Base-by-base conservation (phyloP, 1,284 basidiomycete genomes). In the Malassezia brasiliensis region DNA sequence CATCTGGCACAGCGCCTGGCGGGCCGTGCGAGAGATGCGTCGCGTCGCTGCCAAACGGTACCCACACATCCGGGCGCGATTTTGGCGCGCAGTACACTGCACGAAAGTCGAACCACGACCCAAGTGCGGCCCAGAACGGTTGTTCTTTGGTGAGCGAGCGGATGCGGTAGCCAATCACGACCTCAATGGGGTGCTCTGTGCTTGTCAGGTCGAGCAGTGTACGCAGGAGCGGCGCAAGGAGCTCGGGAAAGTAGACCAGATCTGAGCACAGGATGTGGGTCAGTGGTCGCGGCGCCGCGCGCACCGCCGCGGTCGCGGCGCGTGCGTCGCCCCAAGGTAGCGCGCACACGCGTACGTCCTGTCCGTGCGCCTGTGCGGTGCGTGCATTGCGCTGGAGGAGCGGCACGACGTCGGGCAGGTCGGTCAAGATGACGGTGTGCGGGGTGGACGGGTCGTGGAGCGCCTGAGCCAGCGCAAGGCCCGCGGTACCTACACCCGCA, bases 51-150 rank as follows among this genome's bases (percentile, higher is more conserved):
- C 54, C 54, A 11, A 46, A 44, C 17, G 40, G 31, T 50, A 55
- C 28, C 11, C 38, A 34, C 8, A 45, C 19, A 1, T 32, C 25
- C 10, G 28, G n/a, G n/a, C 35, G 45, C 37, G 30, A 1, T 20
- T 9, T 28, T 3, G 34, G 34, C 11, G 53, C 52, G 48, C 64
- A 68, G 41, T 61, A 50, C 3, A 88, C 83, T 1, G 85, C 83
- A 40, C 76, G 69, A 59, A 85, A 86, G 8, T 78, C 72, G 76
- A 89, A 90, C 87, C 86, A 90, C 1, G 85, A 74, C 15, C 87
- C 86, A 61, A 90, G 85, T 0, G 84, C 83, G 11, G 79, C 78
- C 87, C 87, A 90, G 73, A 90, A 90, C 0, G 83, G 78, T 1
- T 82, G 79, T 69, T 90, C 88, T 65, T 87, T 88, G 2, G 79